Evolutionary conservation across 805 yeast genomes (phyloP).

Genomic region (Yamadazyma ubonensis): DNA sequence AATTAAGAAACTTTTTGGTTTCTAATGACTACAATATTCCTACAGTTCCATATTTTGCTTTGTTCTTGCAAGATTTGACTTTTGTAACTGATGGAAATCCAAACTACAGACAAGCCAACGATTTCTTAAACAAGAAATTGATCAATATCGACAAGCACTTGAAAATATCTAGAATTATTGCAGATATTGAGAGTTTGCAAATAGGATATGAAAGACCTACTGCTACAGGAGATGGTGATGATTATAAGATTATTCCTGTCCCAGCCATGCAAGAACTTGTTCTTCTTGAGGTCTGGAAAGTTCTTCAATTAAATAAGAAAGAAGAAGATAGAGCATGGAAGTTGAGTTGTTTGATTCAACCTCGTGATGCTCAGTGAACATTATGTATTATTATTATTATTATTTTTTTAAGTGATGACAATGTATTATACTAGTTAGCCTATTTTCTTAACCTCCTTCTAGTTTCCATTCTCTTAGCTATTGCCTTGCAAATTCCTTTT

Average conservation of each 20-base stretch:
- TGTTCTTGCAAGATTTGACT: conserved; percentile 75
- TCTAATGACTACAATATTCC: conserved; percentile 54
- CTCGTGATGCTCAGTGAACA: conserved; percentile 36
- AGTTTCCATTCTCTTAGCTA: not conserved
- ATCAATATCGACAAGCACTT: conserved; percentile 74
- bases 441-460: too few relatives aligned
- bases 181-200: conserved; percentile 68
- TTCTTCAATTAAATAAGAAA: conserved; percentile 54
- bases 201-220: conserved; percentile 25
- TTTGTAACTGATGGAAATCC: conserved; percentile 83
- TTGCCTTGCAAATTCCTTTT: not conserved
- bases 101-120: conserved; percentile 60
- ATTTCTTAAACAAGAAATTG: conserved; percentile 54
- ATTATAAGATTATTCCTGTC: conserved; percentile 38
- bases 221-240: conserved; percentile 16
- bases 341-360: conserved; percentile 61
- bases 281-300: conserved; percentile 68
- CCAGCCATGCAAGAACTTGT: conserved; percentile 57
- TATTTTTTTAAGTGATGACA: too few relatives aligned
- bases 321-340: conserved; percentile 74
- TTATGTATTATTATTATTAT: conserved; percentile 1
- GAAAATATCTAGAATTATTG: conserved; percentile 62
- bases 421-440: conserved; percentile 1
- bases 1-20: conserved; percentile 54
- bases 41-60: conserved; percentile 71